These are phyloP conservation scores for Aspergillus viridinutans DNA, from an alignment of 2,329 filamentous ascomycete genomes.

Conservation along the genomic window DNA sequence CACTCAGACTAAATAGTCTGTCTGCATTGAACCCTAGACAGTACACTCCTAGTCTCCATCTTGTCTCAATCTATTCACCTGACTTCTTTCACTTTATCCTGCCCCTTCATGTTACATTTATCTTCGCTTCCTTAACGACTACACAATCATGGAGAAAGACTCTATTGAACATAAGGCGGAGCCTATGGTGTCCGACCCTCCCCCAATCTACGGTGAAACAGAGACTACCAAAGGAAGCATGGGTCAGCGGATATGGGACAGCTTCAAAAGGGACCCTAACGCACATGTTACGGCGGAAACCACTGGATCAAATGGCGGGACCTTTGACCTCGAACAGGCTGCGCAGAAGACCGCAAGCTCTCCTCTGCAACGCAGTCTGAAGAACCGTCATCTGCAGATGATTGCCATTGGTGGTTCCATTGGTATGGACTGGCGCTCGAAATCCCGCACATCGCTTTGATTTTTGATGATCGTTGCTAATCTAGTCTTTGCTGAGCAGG, in stretches of 20 bases:
- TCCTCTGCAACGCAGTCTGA: constrained; percentile 70
- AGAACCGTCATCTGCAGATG: constrained; percentile 89
- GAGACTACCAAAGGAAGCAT: constrained; percentile 18
- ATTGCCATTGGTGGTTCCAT: constrained; percentile 95
- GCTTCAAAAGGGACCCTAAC: constrained; percentile 45
- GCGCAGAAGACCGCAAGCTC: constrained; percentile 64
- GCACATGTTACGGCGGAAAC: constrained; percentile 28
- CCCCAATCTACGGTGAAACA: constrained; percentile 30
- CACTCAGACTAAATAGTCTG: background rate
- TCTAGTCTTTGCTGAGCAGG: constrained; percentile 44
- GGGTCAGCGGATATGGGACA: constrained; percentile 34
- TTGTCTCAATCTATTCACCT: background rate
- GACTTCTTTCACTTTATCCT: background rate
- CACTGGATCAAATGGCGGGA: constrained; percentile 50
- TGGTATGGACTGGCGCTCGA: constrained; percentile 44
- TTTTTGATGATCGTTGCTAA: constrained; percentile 4
- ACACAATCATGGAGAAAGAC: constrained; percentile 31
- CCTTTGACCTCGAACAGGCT: constrained; percentile 61
- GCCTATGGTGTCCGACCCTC: constrained; percentile 19
- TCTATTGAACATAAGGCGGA: constrained; percentile 21
- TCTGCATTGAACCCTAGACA: background rate
- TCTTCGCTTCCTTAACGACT: background rate
- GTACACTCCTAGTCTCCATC: background rate
- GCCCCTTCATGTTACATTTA: background rate
- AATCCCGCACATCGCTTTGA: background rate